Percentiles rank a stretch among this genome's conserved stretches.
phyloP scores from a whole-genome alignment of 495 filamentous ascomycete genomes.

The Tricharina praecox region DNA sequence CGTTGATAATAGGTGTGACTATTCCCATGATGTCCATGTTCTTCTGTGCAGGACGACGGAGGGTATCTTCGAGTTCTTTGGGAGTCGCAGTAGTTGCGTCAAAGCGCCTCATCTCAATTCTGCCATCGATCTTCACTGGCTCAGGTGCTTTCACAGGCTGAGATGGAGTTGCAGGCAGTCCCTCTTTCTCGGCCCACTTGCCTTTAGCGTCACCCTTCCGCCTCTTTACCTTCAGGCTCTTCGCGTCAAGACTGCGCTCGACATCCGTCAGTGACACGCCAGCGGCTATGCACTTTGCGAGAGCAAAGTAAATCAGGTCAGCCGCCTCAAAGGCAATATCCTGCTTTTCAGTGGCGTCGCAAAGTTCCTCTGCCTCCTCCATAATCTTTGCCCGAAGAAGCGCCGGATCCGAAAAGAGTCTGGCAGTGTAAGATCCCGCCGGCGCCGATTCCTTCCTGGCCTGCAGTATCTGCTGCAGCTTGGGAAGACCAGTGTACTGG shows the following conservation, averaged over 20 bases:
- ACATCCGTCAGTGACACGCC: constrained; percentile 77
- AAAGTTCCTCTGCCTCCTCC: constrained; percentile 92
- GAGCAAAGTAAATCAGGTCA: constrained; percentile 86
- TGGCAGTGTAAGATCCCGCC: constrained; percentile 77
- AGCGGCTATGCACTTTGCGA: constrained; percentile 68
- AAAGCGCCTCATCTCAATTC: constrained; percentile 68
- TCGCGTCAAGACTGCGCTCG: constrained; percentile 79
- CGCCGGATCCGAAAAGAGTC: constrained; percentile 80
- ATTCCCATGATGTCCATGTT: constrained; percentile 84
- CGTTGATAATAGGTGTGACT: constrained; percentile 76
- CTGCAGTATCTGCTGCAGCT: constrained; percentile 68
- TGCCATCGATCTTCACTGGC: constrained; percentile 30
- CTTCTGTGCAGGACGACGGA: constrained; percentile 80
- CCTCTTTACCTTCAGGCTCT: constrained; percentile 82
- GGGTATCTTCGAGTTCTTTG: constrained; percentile 46
- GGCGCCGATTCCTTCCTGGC: constrained; percentile 66
- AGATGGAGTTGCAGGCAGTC: constrained; percentile 34
- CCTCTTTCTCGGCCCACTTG: constrained; percentile 68
- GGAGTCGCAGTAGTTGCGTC: constrained; percentile 43
- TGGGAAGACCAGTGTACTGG: constrained; percentile 57
- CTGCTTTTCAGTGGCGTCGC: constrained; percentile 60
- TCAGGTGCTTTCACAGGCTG: constrained; percentile 23
- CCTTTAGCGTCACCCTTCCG: constrained; percentile 86
- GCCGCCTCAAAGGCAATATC: constrained; percentile 88
- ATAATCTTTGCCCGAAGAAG: constrained; percentile 88